Base-by-base conservation (phyloP, 495 filamentous ascomycete genomes). In the Neurospora sp. region DNA sequence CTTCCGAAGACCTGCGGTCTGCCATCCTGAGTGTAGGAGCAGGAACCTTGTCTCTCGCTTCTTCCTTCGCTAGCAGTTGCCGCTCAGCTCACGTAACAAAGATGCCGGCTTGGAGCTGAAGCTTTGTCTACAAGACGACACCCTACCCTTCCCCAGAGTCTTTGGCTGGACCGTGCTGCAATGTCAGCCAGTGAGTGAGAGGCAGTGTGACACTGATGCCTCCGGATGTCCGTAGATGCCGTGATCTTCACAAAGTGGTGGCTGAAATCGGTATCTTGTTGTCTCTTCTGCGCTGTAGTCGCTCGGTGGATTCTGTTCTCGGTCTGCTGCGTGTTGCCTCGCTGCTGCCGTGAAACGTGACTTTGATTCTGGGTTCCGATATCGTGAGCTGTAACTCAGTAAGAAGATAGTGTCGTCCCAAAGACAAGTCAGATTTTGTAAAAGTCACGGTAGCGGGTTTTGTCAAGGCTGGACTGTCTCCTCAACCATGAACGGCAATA, bases 1-100 rank as follows among this genome's bases (percentile, higher is more conserved):
- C 77, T 69, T 81, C 78, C 61, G 78, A 76, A 48, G 70, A 72
- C 73, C 75, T 79, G 74, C 73, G 74, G 38, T 81, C 79, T 74
- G 78, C 78, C 79, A 80, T 81, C 44, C 59, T 74, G 70, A 35
- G 22, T 31, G 53, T 61, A 37, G 27, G 53, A 65, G 53, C 27
- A 65, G 53, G 53, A 65, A 65, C 53, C 53, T 65, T 65, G 27
- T 35, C 6, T 65, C 14, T 65, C 53, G 53, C 53, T 35, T 65
- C 27, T 35, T 35, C 53, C 22, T 65, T 65, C 53, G 53, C 53
- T 65, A 35, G 53, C 53, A 65, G 27, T 37, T 65, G 14, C 53
- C 53, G 27, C 14, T 65, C 53, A 65, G 53, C 31, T 65, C 27
- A 35, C 53, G 48, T 59, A 61, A 61, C 27, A 37, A 65, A 65